A percentile compares a stretch with the other conserved stretches of the same genome.
These are phyloP conservation scores for Beauveria sp. DNA, from an alignment of 2,329 filamentous ascomycete species.

Conservation along the genomic window DNA sequence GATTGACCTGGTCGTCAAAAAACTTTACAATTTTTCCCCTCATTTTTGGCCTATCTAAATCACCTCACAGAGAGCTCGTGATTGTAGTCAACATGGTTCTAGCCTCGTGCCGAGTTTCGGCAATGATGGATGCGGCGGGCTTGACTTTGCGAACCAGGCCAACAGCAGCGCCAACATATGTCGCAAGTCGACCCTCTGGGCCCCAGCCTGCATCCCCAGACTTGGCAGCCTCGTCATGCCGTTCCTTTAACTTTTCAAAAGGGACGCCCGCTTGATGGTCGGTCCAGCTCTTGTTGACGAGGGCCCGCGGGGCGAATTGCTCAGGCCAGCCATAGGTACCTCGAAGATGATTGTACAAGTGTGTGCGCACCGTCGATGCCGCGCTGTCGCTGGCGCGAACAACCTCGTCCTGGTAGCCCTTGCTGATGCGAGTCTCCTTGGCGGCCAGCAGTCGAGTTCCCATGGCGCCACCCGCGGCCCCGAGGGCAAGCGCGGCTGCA, in stretches of 20 bases:
- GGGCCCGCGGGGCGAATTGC: constrained; percentile 30
- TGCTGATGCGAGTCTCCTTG: constrained; percentile 30
- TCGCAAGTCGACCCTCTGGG: constrained; percentile 38
- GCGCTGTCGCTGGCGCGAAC: constrained; percentile 33
- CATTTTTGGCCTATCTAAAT: not conserved
- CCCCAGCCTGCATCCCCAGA: constrained; percentile 40
- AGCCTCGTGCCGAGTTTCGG: not conserved
- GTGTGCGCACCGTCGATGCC: constrained; percentile 31
- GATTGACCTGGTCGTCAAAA: not conserved
- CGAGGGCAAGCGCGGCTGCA: constrained; percentile 41
- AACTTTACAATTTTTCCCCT: no score
- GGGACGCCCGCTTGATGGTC: constrained; percentile 28
- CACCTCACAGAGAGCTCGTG: not conserved
- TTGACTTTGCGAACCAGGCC: constrained; percentile 36
- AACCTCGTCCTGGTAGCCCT: constrained; percentile 35
- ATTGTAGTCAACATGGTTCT: not conserved
- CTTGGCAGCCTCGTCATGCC: constrained; percentile 33
- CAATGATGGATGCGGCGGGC: constrained; percentile 31
- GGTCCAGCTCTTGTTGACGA: constrained; percentile 31
- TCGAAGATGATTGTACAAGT: constrained; percentile 36
- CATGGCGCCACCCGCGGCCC: constrained; percentile 48
- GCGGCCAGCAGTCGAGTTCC: constrained; percentile 57
- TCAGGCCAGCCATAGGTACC: constrained; percentile 36
- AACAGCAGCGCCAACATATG: constrained; percentile 40
- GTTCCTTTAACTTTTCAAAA: constrained; percentile 37